phyloP scores from a whole-genome alignment of 2,329 filamentous ascomycete species.

The Xylaria sp. region DNA sequence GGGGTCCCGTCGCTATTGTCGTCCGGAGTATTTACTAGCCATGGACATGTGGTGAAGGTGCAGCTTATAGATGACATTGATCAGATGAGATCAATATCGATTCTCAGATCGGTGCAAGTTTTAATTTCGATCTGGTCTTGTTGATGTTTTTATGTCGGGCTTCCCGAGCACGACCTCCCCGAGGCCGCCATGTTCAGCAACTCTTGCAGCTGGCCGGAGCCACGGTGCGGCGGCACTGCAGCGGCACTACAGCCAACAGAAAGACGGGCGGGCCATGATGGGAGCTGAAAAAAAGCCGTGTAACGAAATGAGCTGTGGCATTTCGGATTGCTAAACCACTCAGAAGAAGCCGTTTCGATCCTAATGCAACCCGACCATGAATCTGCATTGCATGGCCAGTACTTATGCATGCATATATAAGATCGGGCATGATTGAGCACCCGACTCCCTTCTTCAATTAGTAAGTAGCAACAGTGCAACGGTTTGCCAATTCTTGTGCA shows the following conservation, averaged over 20 bases:
- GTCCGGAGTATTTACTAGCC: not conserved
- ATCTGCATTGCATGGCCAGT: not conserved
- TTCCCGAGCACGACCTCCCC: too few species aligned
- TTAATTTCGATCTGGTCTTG: not conserved
- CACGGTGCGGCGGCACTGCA: not conserved
- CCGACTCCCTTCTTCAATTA: not conserved
- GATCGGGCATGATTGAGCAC: not conserved
- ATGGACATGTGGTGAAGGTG: not conserved
- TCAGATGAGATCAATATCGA: not conserved
- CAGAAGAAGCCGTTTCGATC: not conserved
- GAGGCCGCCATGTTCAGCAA: not conserved
- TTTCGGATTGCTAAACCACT: slow-evolving; percentile 21
- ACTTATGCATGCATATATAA: not conserved
- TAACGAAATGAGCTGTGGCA: slow-evolving; percentile 5
- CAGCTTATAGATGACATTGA: not conserved
- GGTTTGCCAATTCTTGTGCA: not conserved
- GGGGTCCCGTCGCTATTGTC: not conserved
- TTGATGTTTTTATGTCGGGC: not conserved
- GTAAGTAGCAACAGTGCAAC: not conserved
- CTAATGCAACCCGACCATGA: not conserved
- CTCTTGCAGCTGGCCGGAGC: not conserved
- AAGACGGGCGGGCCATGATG: not conserved
- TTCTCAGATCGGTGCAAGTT: not conserved
- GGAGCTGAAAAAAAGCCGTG: slow-evolving; percentile 26
- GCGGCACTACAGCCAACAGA: not conserved